Conservation (phyloP, 441 rosid genomes). For the Hura crepitans region DNA sequence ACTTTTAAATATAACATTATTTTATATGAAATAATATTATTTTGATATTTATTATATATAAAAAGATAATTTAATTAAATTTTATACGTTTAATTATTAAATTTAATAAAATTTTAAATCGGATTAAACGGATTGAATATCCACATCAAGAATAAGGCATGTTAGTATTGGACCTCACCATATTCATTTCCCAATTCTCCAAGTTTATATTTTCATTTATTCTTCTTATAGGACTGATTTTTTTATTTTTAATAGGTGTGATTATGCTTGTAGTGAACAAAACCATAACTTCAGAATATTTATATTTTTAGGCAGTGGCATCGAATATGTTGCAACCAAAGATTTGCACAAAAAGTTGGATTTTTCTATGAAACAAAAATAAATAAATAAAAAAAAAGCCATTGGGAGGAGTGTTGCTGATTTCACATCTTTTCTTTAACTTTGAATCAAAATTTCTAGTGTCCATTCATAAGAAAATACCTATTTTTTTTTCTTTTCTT, state of each 20-base stretch:
- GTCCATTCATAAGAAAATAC: too few relatives aligned
- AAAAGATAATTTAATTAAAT: too few relatives aligned
- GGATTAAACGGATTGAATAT: too few relatives aligned
- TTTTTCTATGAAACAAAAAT: neutral
- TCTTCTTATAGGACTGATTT: neutral
- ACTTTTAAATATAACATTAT: too few relatives aligned
- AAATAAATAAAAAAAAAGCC: too few relatives aligned
- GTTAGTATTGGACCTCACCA: neutral
- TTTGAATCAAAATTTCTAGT: neutral
- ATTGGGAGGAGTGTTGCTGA: neutral
- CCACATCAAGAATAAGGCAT: constrained; percentile 9
- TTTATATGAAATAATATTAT: too few relatives aligned
- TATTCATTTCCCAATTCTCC: neutral
- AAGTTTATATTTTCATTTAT: neutral
- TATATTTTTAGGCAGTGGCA: neutral
- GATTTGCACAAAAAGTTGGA: neutral
- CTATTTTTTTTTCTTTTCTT: too few relatives aligned
- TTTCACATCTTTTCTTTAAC: neutral
- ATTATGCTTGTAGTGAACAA: constrained; percentile 16
- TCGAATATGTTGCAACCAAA: constrained; percentile 4
- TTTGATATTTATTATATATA: too few relatives aligned
- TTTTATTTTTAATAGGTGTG: too few relatives aligned
- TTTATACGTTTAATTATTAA: too few relatives aligned
- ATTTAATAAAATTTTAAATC: too few relatives aligned
- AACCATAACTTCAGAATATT: constrained; percentile 13